Conservation (phyloP, 345 rosid genomes). For the Lepidium sativum region DNA sequence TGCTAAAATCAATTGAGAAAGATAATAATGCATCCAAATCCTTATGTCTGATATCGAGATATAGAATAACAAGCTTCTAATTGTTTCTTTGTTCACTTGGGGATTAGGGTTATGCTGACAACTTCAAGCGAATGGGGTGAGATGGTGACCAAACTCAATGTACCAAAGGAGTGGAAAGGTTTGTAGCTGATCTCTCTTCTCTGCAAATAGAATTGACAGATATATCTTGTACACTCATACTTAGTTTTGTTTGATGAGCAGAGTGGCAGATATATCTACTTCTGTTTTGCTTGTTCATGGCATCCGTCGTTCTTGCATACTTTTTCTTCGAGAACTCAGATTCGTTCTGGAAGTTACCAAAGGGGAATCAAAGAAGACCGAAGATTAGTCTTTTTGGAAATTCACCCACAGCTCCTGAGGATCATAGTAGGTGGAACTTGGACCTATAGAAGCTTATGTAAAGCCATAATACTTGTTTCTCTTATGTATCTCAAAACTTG, state of each 20-base stretch:
- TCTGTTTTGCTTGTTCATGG: slow-evolving; percentile 70
- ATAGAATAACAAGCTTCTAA: neutral
- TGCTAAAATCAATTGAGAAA: neutral
- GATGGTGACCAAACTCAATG: slow-evolving; percentile 67
- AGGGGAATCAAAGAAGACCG: slow-evolving; percentile 47
- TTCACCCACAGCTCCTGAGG: slow-evolving; percentile 58
- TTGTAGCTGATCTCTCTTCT: slow-evolving; percentile 4
- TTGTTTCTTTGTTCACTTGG: neutral
- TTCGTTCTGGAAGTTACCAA: slow-evolving; percentile 76
- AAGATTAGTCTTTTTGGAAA: slow-evolving; percentile 48
- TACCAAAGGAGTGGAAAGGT: slow-evolving; percentile 98
- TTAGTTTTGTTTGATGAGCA: slow-evolving; percentile 22
- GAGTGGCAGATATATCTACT: slow-evolving; percentile 92
- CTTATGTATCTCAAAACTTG: neutral
- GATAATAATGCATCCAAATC: neutral
- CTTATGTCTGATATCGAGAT: neutral
- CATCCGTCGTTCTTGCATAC: slow-evolving; percentile 68
- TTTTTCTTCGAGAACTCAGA: slow-evolving; percentile 77
- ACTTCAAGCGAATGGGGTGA: slow-evolving; percentile 82
- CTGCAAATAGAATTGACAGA: neutral
- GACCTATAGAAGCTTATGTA: slow-evolving; percentile 56
- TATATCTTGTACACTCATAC: neutral
- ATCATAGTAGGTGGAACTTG: slow-evolving; percentile 43
- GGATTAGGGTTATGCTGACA: slow-evolving; percentile 64
- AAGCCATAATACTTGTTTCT: slow-evolving; percentile 1